Percentiles rank a stretch among this genome's conserved stretches.
These are phyloP conservation scores for Epichloe uncinata DNA, from an alignment of 2,329 filamentous ascomycete species.

Conservation along the genomic window DNA sequence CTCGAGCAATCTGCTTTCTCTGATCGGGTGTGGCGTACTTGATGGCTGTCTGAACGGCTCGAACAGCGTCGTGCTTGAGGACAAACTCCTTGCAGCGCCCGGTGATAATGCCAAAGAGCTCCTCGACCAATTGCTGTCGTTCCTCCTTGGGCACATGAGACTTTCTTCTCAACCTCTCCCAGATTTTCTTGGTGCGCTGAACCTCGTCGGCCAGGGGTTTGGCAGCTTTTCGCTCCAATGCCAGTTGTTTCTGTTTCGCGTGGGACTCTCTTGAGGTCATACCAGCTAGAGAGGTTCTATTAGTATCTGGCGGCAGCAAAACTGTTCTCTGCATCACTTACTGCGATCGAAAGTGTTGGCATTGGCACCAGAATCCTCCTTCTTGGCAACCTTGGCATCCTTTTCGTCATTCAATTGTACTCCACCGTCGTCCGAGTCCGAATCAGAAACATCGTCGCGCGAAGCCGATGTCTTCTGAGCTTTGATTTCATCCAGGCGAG, in stretches of 20 bases:
- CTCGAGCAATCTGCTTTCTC: slow-evolving; percentile 71
- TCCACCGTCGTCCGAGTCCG: slow-evolving; percentile 36
- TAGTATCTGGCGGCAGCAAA: background rate
- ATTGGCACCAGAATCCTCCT: slow-evolving; percentile 16
- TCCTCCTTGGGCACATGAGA: slow-evolving; percentile 87
- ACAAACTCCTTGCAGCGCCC: slow-evolving; percentile 90
- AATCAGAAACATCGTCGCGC: slow-evolving; percentile 27
- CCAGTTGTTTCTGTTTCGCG: slow-evolving; percentile 80
- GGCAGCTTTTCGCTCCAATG: slow-evolving; percentile 75
- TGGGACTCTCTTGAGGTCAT: slow-evolving; percentile 70
- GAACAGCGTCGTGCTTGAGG: slow-evolving; percentile 96
- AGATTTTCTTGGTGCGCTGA: slow-evolving; percentile 84
- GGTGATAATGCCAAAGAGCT: slow-evolving; percentile 84
- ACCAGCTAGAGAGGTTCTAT: slow-evolving; percentile 1
- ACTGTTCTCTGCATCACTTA: slow-evolving; percentile 15
- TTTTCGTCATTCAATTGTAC: slow-evolving; percentile 29
- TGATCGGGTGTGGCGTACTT: slow-evolving; percentile 87
- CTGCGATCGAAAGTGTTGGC: slow-evolving; percentile 30
- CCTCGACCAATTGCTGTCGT: slow-evolving; percentile 70
- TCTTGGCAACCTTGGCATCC: slow-evolving; percentile 18
- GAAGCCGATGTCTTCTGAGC: slow-evolving; percentile 16
- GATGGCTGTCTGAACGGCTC: slow-evolving; percentile 89
- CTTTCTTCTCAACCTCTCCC: slow-evolving; percentile 86
- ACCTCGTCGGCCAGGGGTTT: slow-evolving; percentile 90
- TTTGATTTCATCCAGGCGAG: slow-evolving; percentile 26